These are phyloP conservation scores for Rosa chinensis DNA, from an alignment of 306 rosid genomes.

Conservation along the genomic window DNA sequence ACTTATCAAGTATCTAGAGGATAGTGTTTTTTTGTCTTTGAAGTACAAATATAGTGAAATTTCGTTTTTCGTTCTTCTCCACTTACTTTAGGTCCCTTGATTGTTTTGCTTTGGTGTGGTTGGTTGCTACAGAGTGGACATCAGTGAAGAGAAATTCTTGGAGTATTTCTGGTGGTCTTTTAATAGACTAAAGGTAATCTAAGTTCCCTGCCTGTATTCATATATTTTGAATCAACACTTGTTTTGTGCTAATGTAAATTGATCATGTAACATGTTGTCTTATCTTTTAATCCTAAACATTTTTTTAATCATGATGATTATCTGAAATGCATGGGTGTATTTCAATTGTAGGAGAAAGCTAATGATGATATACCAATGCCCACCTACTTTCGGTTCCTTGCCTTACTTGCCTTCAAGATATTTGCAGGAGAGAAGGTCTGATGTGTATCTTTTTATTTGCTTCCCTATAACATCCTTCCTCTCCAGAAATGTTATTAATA, in stretches of 20 bases:
- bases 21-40: neutral
- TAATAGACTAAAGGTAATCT: slow-evolving; percentile 63
- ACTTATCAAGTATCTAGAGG: too few relatives aligned
- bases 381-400: slow-evolving; percentile 80
- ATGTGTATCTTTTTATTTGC: slow-evolving; percentile 15
- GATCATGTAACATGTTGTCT: too few relatives aligned
- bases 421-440: slow-evolving; percentile 85
- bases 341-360: slow-evolving; percentile 54
- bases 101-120: slow-evolving; percentile 22
- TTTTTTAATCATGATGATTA: slow-evolving; percentile 2
- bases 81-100: neutral
- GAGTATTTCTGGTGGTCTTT: slow-evolving; percentile 97
- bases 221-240: neutral
- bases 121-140: slow-evolving; percentile 58
- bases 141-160: slow-evolving; percentile 68
- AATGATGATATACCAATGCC: slow-evolving; percentile 78
- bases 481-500: neutral
- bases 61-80: neutral
- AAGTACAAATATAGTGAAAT: neutral
- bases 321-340: neutral
- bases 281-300: too few relatives aligned
- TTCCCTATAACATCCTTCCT: slow-evolving; percentile 3
- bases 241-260: neutral
- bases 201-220: neutral
- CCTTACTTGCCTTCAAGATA: slow-evolving; percentile 91